Conservation (phyloP, 2,329 filamentous ascomycete species). For the Colletotrichum sp. region DNA sequence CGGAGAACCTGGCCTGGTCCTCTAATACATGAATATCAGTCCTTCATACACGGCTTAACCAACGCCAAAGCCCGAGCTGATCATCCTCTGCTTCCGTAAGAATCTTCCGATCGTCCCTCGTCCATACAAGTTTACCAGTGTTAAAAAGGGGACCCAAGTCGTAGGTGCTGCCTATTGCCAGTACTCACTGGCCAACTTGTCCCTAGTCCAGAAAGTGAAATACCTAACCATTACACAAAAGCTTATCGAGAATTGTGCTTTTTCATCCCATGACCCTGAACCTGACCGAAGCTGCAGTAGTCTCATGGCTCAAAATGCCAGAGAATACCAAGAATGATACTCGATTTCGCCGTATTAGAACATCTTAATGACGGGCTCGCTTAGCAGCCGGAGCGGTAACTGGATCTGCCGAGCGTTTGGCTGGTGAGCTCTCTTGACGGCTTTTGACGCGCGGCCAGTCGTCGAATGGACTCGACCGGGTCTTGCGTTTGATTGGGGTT, state of each 20-base stretch:
- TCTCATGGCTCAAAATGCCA: background rate
- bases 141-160: background rate
- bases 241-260: constrained; percentile 17
- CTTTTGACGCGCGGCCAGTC: constrained; percentile 72
- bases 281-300: background rate
- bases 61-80: background rate
- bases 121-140: background rate
- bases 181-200: background rate
- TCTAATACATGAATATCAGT: background rate
- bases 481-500: constrained; percentile 45
- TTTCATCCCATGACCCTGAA: background rate
- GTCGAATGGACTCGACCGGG: constrained; percentile 65
- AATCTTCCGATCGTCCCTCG: background rate
- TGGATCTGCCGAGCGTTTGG: constrained; percentile 17
- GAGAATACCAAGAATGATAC: constrained; percentile 2
- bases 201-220: constrained; percentile 6
- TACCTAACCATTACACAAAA: constrained; percentile 18
- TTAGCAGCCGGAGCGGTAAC: constrained; percentile 35
- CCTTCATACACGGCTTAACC: constrained; percentile 4
- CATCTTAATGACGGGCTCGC: constrained; percentile 36
- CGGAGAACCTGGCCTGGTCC: background rate
- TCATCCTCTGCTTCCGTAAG: background rate
- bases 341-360: background rate
- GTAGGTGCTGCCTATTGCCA: background rate
- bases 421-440: constrained; percentile 25